phyloP scores from a whole-genome alignment of 2,329 filamentous ascomycete species.

The Pseudomassariella vexata region DNA sequence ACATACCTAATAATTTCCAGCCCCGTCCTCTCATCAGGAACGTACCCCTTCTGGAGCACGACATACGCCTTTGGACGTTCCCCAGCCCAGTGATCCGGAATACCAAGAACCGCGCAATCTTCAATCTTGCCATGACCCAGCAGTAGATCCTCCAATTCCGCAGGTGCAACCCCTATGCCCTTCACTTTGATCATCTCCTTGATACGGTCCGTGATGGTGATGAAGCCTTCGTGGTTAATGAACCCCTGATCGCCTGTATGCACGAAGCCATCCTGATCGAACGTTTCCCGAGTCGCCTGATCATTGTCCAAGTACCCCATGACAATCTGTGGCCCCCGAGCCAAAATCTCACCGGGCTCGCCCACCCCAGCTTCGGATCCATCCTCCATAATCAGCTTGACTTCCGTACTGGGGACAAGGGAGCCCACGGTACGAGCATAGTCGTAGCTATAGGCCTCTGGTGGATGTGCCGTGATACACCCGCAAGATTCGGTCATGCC shows the following conservation, averaged over 20 bases:
- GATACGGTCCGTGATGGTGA: conserved; percentile 55
- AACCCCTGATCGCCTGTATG: conserved; percentile 53
- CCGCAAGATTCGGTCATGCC: conserved; percentile 63
- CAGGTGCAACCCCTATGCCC: conserved; percentile 55
- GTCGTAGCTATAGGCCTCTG: conserved; percentile 47
- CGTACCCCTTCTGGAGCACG: conserved; percentile 31
- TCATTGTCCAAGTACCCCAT: conserved; percentile 43
- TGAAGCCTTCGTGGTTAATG: conserved; percentile 48
- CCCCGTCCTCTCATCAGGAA: conserved; percentile 22
- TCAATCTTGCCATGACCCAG: conserved; percentile 50
- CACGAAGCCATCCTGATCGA: conserved; percentile 29
- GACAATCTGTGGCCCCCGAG: conserved; percentile 39
- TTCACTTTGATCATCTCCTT: conserved; percentile 68
- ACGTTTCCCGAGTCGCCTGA: conserved; percentile 28
- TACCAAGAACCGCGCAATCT: conserved; percentile 50
- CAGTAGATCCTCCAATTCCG: conserved; percentile 58
- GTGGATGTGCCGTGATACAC: conserved; percentile 58
- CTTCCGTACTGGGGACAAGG: conserved; percentile 51
- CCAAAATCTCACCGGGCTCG: conserved; percentile 44
- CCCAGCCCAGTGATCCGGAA: conserved; percentile 48
- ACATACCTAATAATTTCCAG: conserved; percentile 43
- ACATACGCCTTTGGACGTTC: conserved; percentile 54
- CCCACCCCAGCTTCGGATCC: conserved; percentile 45
- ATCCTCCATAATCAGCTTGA: conserved; percentile 53
- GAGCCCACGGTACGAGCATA: conserved; percentile 51